Evolutionary conservation across 2,329 filamentous ascomycete genomes (phyloP).

Genomic region (Cladosporium sp.): DNA sequence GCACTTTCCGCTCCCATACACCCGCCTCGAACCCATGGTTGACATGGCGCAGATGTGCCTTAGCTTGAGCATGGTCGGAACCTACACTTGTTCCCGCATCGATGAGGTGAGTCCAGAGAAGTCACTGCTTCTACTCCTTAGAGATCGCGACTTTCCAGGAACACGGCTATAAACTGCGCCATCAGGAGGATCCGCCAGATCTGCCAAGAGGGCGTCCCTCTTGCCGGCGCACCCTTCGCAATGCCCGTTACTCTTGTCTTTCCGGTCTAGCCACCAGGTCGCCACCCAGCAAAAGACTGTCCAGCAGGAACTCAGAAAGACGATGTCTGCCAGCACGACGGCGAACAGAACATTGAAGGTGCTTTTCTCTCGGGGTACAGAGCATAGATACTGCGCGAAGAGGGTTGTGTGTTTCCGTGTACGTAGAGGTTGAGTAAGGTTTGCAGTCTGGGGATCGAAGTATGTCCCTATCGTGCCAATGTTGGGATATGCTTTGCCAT

Average conservation of each 20-base stretch:
- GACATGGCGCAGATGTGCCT: too few species aligned
- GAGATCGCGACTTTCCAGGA: too few species aligned
- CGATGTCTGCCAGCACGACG: constrained; percentile 1
- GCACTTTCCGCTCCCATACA: too few species aligned
- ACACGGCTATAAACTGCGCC: too few species aligned
- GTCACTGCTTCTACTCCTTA: too few species aligned
- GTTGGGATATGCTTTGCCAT: not conserved
- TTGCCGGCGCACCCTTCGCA: not conserved
- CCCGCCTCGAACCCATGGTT: too few species aligned
- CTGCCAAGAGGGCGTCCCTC: too few species aligned
- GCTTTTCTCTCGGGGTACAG: not conserved
- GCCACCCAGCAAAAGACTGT: not conserved
- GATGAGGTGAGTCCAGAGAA: too few species aligned
- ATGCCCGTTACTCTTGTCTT: not conserved
- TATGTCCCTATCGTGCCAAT: not conserved
- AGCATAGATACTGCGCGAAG: constrained; percentile 1
- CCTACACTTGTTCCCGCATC: too few species aligned
- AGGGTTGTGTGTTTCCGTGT: not conserved
- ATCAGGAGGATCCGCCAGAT: too few species aligned
- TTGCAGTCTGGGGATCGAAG: not conserved
- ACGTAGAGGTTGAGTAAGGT: not conserved
- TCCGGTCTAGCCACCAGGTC: constrained; percentile 3
- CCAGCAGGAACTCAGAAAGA: not conserved
- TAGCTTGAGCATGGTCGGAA: too few species aligned
- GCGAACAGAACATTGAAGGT: not conserved